Conservation (phyloP, 2,329 filamentous ascomycete genomes). For the Mycosphaerella sp. region DNA sequence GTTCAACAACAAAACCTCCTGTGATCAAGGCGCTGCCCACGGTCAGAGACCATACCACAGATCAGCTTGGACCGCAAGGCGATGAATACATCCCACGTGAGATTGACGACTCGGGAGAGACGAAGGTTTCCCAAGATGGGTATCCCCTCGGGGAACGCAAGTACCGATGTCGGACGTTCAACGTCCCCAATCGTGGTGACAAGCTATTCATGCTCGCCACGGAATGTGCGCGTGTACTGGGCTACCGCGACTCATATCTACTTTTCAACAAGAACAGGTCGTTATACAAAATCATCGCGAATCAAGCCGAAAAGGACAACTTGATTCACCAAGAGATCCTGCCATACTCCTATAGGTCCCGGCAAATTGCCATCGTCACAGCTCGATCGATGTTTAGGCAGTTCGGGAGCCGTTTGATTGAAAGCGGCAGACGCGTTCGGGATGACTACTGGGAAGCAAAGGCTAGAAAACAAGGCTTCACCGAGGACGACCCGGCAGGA, state of each 20-base stretch:
- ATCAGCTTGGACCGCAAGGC: slow-evolving; percentile 79
- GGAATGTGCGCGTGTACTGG: slow-evolving; percentile 87
- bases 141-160: slow-evolving; percentile 74
- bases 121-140: slow-evolving; percentile 81
- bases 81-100: slow-evolving; percentile 96
- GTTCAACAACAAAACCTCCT: slow-evolving; percentile 53
- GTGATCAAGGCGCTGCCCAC: slow-evolving; percentile 92
- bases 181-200: slow-evolving; percentile 80
- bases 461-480: slow-evolving; percentile 94
- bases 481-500: slow-evolving; percentile 88
- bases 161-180: slow-evolving; percentile 89
- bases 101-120: slow-evolving; percentile 86
- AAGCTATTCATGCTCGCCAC: slow-evolving; percentile 99
- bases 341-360: slow-evolving; percentile 95
- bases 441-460: slow-evolving; percentile 99
- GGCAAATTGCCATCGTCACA: slow-evolving; percentile 96
- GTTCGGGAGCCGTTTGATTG: slow-evolving; percentile 90
- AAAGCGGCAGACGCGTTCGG: slow-evolving; percentile 79
- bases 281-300: slow-evolving; percentile 94
- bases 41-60: slow-evolving; percentile 92
- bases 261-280: slow-evolving; percentile 98
- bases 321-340: slow-evolving; percentile 91
- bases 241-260: slow-evolving; percentile 95
- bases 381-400: slow-evolving; percentile 98
- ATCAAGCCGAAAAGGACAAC: slow-evolving; percentile 92